These are phyloP conservation scores for Linnemannia zychae DNA, from an alignment of 192 early-diverging fungal genomes.

Conservation along the genomic window DNA sequence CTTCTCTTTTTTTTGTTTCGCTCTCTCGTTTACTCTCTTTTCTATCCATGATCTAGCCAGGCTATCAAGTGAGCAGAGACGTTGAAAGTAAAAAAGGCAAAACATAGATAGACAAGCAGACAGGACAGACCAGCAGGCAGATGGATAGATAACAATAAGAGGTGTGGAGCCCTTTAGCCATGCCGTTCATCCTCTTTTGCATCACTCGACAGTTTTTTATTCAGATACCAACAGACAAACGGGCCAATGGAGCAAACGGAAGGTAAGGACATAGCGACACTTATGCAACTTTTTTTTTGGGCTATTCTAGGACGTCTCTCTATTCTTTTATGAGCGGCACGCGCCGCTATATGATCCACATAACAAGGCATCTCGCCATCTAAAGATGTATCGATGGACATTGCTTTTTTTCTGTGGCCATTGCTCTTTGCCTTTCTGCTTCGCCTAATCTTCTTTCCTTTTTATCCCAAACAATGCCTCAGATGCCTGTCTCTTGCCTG, in stretches of 20 bases:
- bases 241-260: not conserved
- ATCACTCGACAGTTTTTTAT: slow-evolving; percentile 5
- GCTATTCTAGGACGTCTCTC: not conserved
- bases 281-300: not conserved
- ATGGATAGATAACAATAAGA: not conserved
- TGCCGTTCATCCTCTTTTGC: not conserved
- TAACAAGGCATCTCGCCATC: not conserved
- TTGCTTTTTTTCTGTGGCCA: too few species aligned
- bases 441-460: not conserved
- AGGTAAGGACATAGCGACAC: too few species aligned
- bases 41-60: not conserved
- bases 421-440: not conserved
- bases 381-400: not conserved
- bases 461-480: not conserved
- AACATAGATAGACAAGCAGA: not conserved
- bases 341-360: not conserved
- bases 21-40: not conserved
- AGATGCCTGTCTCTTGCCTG: not conserved
- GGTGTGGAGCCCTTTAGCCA: not conserved
- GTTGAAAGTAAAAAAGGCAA: not conserved
- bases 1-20: not conserved
- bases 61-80: not conserved
- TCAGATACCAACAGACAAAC: too few species aligned
- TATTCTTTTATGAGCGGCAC: not conserved
- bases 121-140: not conserved